A percentile compares a stretch with the other conserved stretches of the same genome.
These are phyloP conservation scores for Hyphopichia fennica DNA, from an alignment of 1,139 yeast genomes.

Conservation along the genomic window DNA sequence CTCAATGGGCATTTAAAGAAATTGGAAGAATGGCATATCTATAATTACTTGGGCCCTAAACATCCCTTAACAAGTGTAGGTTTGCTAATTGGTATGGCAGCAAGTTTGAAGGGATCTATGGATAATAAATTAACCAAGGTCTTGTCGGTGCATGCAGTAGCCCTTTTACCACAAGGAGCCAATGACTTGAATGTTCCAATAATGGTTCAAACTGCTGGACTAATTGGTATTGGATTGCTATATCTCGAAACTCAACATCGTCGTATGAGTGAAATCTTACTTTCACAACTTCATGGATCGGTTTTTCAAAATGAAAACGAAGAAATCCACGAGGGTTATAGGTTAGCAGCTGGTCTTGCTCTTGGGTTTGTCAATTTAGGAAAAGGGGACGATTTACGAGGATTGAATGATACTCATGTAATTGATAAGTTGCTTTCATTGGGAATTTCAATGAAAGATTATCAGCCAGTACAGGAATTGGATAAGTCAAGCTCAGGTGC, in stretches of 20 bases:
- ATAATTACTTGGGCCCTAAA: conserved; percentile 89
- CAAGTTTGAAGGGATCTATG: conserved; percentile 81
- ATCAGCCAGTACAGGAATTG: conserved; percentile 60
- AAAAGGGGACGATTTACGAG: conserved; percentile 63
- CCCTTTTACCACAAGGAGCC: conserved; percentile 87
- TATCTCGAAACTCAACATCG: conserved; percentile 79
- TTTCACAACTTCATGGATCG: conserved; percentile 63
- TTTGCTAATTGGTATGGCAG: conserved; percentile 86
- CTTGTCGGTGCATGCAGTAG: conserved; percentile 89
- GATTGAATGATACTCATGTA: conserved; percentile 67
- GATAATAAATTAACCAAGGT: conserved; percentile 88
- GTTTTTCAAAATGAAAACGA: conserved; percentile 58
- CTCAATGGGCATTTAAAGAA: conserved; percentile 82
- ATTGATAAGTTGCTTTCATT: conserved; percentile 64
- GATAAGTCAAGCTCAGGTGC: conserved; percentile 86
- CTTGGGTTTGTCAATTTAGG: conserved; percentile 88
- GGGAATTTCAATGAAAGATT: conserved; percentile 66
- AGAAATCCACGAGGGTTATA: conserved; percentile 74
- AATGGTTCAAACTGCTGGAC: conserved; percentile 87
- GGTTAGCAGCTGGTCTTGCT: conserved; percentile 86
- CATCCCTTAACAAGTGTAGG: conserved; percentile 86
- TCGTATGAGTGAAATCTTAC: conserved; percentile 79
- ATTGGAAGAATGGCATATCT: conserved; percentile 95
- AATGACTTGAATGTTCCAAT: conserved; percentile 83
- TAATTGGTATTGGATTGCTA: conserved; percentile 84